phyloP scores from a whole-genome alignment of 2,329 filamentous ascomycete genomes.

The Colletotrichum sp. region DNA sequence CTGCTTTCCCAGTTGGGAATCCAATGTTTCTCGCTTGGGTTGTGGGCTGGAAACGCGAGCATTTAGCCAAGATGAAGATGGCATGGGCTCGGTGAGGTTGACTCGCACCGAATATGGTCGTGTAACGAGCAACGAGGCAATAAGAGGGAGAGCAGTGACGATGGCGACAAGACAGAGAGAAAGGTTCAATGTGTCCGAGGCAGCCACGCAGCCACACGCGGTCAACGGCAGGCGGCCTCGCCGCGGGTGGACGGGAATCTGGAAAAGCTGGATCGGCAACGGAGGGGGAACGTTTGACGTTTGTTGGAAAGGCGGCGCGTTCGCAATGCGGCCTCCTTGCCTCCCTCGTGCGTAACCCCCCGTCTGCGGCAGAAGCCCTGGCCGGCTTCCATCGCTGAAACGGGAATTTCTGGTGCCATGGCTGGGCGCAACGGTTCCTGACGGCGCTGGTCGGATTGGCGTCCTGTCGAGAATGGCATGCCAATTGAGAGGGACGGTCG shows the following conservation, averaged over 20 bases:
- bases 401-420: background rate
- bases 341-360: background rate
- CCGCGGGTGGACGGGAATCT: background rate
- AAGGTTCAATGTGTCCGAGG: background rate
- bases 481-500: background rate
- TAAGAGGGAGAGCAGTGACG: background rate
- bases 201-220: background rate
- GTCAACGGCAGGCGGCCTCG: background rate
- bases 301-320: slow-evolving; percentile 7
- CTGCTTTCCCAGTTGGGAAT: slow-evolving; percentile 15
- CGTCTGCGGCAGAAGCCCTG: background rate
- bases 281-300: slow-evolving; percentile 6
- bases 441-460: background rate
- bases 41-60: background rate
- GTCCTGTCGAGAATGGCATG: background rate
- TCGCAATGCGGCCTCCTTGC: background rate
- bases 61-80: background rate
- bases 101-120: background rate
- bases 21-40: slow-evolving; percentile 19
- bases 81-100: background rate
- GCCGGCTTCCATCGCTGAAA: background rate
- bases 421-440: background rate
- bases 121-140: background rate
- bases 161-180: background rate
- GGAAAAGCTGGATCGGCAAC: background rate